Evolutionary conservation across 2,329 filamentous ascomycete genomes (phyloP).

Genomic region (Xylariaceae sp.): DNA sequence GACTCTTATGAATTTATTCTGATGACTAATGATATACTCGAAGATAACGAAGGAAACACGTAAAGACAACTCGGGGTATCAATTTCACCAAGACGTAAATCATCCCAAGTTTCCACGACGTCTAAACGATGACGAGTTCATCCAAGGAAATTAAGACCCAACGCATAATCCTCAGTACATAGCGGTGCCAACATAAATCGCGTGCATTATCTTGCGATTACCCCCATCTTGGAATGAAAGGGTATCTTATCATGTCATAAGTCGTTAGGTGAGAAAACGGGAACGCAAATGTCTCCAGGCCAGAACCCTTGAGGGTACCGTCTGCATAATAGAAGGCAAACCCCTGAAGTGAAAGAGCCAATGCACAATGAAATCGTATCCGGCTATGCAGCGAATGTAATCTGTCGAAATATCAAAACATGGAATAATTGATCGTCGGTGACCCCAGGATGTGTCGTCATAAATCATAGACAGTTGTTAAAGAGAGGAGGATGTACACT

Average conservation of each 20-base stretch:
- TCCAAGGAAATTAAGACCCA: background rate
- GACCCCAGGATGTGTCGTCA: constrained; percentile 13
- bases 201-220: constrained; percentile 30
- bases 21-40: too few species aligned
- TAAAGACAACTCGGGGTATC: constrained; percentile 25
- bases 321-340: background rate
- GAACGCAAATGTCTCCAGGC: constrained; percentile 3
- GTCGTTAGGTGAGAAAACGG: constrained; percentile 29
- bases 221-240: constrained; percentile 35
- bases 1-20: too few species aligned
- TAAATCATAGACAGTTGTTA: background rate
- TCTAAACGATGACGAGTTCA: background rate
- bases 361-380: constrained; percentile 7
- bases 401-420: constrained; percentile 15
- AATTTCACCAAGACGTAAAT: constrained; percentile 21
- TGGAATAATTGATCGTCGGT: constrained; percentile 17
- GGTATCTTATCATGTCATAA: constrained; percentile 34
- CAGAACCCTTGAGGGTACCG: background rate
- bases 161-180: constrained; percentile 6
- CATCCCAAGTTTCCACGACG: constrained; percentile 7
- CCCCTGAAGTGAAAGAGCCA: constrained; percentile 6
- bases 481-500: background rate
- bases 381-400: constrained; percentile 32
- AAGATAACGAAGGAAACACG: too few species aligned
- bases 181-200: constrained; percentile 19